A percentile compares a stretch with the other conserved stretches of the same genome.
Conservation (phyloP, 208 protist genomes). For the Trypanosoma platydactyli region DNA sequence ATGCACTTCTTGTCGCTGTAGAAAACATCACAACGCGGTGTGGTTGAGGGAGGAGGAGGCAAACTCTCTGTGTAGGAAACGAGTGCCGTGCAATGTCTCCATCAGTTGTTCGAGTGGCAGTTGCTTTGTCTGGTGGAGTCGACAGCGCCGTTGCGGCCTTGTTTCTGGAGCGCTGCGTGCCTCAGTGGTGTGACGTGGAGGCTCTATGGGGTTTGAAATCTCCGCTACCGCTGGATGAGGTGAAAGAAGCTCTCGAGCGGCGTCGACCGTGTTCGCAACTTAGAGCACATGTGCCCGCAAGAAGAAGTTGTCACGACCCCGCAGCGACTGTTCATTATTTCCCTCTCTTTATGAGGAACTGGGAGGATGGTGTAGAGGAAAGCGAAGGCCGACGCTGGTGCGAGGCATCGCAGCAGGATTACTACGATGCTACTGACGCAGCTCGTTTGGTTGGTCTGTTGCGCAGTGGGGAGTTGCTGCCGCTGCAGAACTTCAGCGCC, state of each 20-base stretch:
- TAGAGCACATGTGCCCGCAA: neutral
- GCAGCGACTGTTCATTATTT: conserved; percentile 30
- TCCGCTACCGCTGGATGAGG: conserved; percentile 19
- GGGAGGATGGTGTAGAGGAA: conserved; percentile 57
- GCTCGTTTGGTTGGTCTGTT: conserved; percentile 48
- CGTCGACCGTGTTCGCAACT: conserved; percentile 30
- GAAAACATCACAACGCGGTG: too few relatives aligned
- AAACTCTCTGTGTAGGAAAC: neutral
- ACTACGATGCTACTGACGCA: conserved; percentile 62
- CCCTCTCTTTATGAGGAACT: conserved; percentile 71
- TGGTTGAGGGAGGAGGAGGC: neutral
- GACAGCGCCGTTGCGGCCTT: conserved; percentile 77
- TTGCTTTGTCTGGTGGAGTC: conserved; percentile 79
- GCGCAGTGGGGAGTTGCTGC: conserved; percentile 17
- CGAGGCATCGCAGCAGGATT: conserved; percentile 44
- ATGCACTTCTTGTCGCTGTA: too few relatives aligned
- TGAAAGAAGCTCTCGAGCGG: conserved; percentile 28
- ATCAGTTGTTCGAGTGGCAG: conserved; percentile 40
- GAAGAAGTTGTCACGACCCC: conserved; percentile 2
- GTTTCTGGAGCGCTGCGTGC: conserved; percentile 58
- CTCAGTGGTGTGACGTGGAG: conserved; percentile 42
- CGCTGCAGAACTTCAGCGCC: conserved; percentile 43
- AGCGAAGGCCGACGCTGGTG: conserved; percentile 42
- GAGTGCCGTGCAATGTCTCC: conserved; percentile 11
- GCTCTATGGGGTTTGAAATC: conserved; percentile 31